phyloP scores from a whole-genome alignment of 106 monocot species.

The Allium fistulosum region DNA sequence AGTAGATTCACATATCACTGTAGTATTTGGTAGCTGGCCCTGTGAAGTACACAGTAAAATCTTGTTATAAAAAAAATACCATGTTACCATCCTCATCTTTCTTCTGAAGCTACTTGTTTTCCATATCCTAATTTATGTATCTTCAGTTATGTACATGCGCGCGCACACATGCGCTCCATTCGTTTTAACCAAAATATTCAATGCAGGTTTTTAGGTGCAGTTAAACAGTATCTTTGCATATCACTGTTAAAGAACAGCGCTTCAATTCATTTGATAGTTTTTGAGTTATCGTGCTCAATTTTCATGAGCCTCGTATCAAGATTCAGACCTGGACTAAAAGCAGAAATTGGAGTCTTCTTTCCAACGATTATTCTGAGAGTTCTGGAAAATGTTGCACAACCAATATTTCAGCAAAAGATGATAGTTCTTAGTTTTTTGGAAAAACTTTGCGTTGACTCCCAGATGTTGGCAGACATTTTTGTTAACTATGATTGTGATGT shows the following conservation, averaged over 20 bases:
- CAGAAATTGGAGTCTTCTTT: conserved; percentile 99
- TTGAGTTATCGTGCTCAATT: conserved; percentile 97
- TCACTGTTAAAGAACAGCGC: conserved; percentile 98
- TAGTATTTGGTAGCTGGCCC: too few species aligned
- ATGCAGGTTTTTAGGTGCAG: conserved; percentile 94
- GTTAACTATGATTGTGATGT: conserved; percentile 99
- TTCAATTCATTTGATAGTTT: conserved; percentile 90
- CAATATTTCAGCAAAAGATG: conserved; percentile 98
- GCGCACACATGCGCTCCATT: too few species aligned
- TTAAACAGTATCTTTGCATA: conserved; percentile 97
- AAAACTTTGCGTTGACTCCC: conserved; percentile 88
- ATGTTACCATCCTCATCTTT: too few species aligned
- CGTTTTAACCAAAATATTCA: too few species aligned
- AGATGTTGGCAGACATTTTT: conserved; percentile 95
- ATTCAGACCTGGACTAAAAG: conserved; percentile 95
- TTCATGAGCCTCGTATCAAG: conserved; percentile 96
- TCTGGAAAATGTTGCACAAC: conserved; percentile 96
- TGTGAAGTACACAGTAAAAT: too few species aligned
- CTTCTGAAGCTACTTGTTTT: too few species aligned
- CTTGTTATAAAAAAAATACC: too few species aligned
- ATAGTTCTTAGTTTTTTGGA: conserved; percentile 94
- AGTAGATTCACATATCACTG: too few species aligned
- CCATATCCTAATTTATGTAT: too few species aligned
- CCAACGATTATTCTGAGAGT: conserved; percentile 99
- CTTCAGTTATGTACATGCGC: too few species aligned